Percentiles rank a stretch among this genome's conserved stretches.
Conservation (phyloP, 108 stramenopile species). For the Nannochloropsis granulata region DNA sequence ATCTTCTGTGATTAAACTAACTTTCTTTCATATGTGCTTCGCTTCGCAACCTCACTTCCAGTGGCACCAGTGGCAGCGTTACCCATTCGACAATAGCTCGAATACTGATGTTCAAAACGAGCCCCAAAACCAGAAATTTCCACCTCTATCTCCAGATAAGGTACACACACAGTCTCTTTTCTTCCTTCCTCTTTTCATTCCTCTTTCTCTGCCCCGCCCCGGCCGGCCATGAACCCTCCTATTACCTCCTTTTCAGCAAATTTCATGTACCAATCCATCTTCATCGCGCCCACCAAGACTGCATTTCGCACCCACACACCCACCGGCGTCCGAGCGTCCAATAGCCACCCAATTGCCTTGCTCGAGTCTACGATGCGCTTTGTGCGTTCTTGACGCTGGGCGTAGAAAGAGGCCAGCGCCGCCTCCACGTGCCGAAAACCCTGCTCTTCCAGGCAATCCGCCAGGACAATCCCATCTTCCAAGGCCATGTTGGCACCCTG, state of each 20-base stretch:
- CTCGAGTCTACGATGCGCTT: background rate
- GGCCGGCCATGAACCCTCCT: background rate
- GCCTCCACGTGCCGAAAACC: background rate
- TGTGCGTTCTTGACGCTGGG: background rate
- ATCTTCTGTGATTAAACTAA: too few species aligned
- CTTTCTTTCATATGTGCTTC: too few species aligned
- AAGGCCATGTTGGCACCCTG: conserved; percentile 23
- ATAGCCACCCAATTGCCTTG: background rate
- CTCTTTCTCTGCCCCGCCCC: background rate
- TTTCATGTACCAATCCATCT: background rate
- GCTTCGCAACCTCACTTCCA: too few species aligned
- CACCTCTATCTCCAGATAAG: too few species aligned
- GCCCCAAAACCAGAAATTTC: too few species aligned
- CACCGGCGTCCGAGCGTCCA: background rate
- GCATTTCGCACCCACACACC: background rate
- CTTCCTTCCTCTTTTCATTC: background rate
- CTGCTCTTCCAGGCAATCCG: background rate
- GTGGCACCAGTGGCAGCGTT: too few species aligned
- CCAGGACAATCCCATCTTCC: conserved; percentile 17
- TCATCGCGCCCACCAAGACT: background rate
- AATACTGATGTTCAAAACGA: too few species aligned
- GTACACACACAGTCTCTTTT: too few species aligned
- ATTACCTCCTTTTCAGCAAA: background rate
- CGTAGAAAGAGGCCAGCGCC: background rate
- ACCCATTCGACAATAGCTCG: too few species aligned